Evolutionary conservation across 495 filamentous ascomycete species (phyloP), one percentile per base, ranked within the genome.

Genomic region (Friedmanniomyces endolithicus): DNA sequence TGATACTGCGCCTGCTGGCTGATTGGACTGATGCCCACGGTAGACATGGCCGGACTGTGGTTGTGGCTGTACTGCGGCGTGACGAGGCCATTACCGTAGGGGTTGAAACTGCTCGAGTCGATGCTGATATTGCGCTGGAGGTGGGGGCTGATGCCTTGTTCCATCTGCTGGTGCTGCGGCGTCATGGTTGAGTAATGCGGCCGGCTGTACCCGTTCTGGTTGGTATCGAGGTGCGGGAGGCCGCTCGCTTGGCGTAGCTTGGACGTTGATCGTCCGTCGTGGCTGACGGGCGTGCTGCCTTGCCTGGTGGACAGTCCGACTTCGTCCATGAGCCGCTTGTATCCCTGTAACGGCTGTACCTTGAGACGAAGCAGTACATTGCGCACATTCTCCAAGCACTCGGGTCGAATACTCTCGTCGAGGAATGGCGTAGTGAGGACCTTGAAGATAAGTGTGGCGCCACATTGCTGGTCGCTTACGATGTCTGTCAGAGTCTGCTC

Each of bases 271-370:
- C 59, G 44, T 3, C 45, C 71, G 17, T 63, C 58, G 24, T 56
- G 45, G 41, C 25, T 53, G n/a, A 50, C 49, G 4, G 51, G 55
- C 27, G 63, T 53, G 14, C 68, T 68, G 46, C 67, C 74, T 19
- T 73, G 71, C 37, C 82, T 75, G 37, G 81, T 83, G 6, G 87
- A 88, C 52, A 94, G 72, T 48, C 87, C 90, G 65, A 95, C 92
- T 69, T 96, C 90, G 63, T 95, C 90, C 92, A 98, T 98, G 46
- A 98, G 70, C 40, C 92, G 86, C 75, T 97, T 97, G 71, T 98
- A 98, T 37, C 92, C 92, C 69, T 98, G 94, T 47, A 85, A 84
- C 45, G 92, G 88, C 55, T 90, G 85, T 6, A 87, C 90, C 71
- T 98, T 98, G 59, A 97, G 78, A 58, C 85, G 85, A 41, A 87